Evolutionary conservation across 805 yeast genomes (phyloP).

Genomic region (Lachancea nothofagi): DNA sequence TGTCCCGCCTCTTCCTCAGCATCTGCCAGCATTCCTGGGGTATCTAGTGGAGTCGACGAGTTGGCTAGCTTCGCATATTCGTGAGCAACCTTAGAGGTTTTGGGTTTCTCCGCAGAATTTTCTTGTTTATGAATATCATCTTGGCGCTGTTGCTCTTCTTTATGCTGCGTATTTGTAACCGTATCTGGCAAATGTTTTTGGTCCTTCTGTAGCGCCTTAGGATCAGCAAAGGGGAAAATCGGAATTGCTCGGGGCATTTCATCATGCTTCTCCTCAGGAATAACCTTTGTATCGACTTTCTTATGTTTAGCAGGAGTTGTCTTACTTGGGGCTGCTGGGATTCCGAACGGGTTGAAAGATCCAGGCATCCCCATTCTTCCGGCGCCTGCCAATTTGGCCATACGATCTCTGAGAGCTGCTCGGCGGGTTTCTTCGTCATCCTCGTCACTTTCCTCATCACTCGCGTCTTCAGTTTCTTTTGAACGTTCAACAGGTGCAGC

Average conservation of each 20-base stretch:
- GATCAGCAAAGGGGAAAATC: conserved; percentile 47
- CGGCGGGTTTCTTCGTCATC: conserved; percentile 75
- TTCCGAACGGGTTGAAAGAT: conserved; percentile 40
- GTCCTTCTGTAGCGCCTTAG: conserved; percentile 30
- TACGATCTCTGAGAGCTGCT: conserved; percentile 76
- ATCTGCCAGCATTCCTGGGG: conserved; percentile 69
- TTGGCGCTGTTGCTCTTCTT: conserved; percentile 7
- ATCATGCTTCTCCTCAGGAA: conserved; percentile 11
- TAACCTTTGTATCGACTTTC: conserved; percentile 13
- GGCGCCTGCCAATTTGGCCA: conserved; percentile 92
- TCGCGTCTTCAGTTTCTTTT: conserved; percentile 32
- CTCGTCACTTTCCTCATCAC: conserved; percentile 47
- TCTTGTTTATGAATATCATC: conserved; percentile 12
- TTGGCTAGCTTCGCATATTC: conserved; percentile 10
- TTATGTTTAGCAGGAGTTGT: conserved; percentile 23
- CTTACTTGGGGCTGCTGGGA: conserved; percentile 25
- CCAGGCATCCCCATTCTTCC: conserved; percentile 59
- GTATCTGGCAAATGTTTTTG: conserved; percentile 10
- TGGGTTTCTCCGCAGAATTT: not conserved
- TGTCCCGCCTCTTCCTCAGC: conserved; percentile 39
- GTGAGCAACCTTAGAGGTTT: conserved; percentile 9
- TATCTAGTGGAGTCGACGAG: conserved; percentile 18
- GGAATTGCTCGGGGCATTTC: conserved; percentile 40
- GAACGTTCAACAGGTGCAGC: conserved; percentile 24
- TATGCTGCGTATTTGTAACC: not conserved